These are phyloP conservation scores for Paraphaeosphaeria sporulosa DNA, from an alignment of 2,329 filamentous ascomycete species.

Conservation along the genomic window DNA sequence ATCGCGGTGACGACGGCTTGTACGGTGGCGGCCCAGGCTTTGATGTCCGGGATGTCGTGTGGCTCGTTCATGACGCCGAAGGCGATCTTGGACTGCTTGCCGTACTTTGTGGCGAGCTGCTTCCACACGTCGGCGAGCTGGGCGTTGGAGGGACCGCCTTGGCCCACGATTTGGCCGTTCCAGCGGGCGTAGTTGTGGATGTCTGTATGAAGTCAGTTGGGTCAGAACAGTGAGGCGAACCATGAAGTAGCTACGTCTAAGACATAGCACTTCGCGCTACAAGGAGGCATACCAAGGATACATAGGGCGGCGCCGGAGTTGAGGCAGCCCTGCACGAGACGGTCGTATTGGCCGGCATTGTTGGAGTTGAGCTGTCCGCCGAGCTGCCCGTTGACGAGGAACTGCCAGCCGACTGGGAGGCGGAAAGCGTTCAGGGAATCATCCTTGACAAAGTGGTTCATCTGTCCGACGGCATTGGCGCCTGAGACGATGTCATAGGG, in stretches of 20 bases:
- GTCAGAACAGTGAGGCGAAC: no score
- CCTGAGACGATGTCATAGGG: slow-evolving; percentile 28
- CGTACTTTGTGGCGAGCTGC: slow-evolving; percentile 65
- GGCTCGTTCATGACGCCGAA: slow-evolving; percentile 76
- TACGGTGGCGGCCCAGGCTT: slow-evolving; percentile 65
- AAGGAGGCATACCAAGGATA: slow-evolving; percentile 42
- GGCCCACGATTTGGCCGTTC: slow-evolving; percentile 69
- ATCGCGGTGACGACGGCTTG: slow-evolving; percentile 72
- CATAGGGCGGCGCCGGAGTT: slow-evolving; percentile 62
- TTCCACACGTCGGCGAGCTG: slow-evolving; percentile 67
- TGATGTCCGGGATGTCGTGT: slow-evolving; percentile 62
- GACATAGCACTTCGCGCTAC: no score
- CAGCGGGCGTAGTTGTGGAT: slow-evolving; percentile 61
- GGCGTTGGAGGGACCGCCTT: slow-evolving; percentile 68
- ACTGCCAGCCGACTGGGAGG: slow-evolving; percentile 68
- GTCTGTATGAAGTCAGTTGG: slow-evolving; percentile 52
- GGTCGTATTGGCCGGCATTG: slow-evolving; percentile 62
- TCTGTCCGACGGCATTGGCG: slow-evolving; percentile 56
- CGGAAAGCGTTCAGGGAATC: slow-evolving; percentile 65
- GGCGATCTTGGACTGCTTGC: slow-evolving; percentile 60
- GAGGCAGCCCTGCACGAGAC: slow-evolving; percentile 65
- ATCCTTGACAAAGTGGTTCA: slow-evolving; percentile 64
- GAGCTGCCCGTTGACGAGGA: slow-evolving; percentile 62
- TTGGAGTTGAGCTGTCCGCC: slow-evolving; percentile 58
- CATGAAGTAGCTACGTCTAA: no score